Conservation (phyloP, 257 asterid genomes). For the Eucommia ulmoides region DNA sequence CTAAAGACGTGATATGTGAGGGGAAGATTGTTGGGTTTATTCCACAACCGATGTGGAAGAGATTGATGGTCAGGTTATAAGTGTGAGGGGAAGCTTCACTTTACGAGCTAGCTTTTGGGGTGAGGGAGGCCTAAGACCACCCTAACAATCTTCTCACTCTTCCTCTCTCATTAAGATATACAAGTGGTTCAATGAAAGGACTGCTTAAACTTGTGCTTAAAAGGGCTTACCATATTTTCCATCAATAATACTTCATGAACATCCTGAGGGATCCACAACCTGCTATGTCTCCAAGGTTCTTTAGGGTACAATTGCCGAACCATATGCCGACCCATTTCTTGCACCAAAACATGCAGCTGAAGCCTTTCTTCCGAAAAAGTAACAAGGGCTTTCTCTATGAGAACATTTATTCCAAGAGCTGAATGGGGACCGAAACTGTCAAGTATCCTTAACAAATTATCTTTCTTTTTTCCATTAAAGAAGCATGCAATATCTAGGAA, state of each 20-base stretch:
- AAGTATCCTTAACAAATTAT: constrained; percentile 6
- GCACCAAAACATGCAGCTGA: constrained; percentile 10
- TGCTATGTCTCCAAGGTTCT: constrained; percentile 1
- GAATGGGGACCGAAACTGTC: constrained; percentile 8
- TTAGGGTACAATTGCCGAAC: constrained; percentile 7
- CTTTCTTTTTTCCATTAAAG: constrained; percentile 13
- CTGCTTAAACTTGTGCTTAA: too few relatives aligned
- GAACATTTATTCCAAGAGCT: constrained; percentile 7
- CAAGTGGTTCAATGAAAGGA: too few relatives aligned
- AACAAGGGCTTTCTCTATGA: constrained; percentile 10
- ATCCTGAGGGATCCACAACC: constrained; percentile 9
- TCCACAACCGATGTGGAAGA: too few relatives aligned
- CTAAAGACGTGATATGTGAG: too few relatives aligned
- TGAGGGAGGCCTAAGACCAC: too few relatives aligned
- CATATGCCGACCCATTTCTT: constrained; percentile 13
- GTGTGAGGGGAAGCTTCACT: too few relatives aligned
- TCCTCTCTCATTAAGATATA: too few relatives aligned
- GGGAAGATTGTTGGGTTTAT: too few relatives aligned
- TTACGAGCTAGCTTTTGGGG: too few relatives aligned
- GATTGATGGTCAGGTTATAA: too few relatives aligned
- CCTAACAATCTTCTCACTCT: too few relatives aligned
- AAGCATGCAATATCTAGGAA: constrained; percentile 14
- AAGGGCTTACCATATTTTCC: constrained; percentile 7
- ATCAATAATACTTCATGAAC: constrained; percentile 4
- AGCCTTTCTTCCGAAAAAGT: constrained; percentile 8